phyloP scores from a whole-genome alignment of 805 yeast species.

The Komagataella pseudopastoris region DNA sequence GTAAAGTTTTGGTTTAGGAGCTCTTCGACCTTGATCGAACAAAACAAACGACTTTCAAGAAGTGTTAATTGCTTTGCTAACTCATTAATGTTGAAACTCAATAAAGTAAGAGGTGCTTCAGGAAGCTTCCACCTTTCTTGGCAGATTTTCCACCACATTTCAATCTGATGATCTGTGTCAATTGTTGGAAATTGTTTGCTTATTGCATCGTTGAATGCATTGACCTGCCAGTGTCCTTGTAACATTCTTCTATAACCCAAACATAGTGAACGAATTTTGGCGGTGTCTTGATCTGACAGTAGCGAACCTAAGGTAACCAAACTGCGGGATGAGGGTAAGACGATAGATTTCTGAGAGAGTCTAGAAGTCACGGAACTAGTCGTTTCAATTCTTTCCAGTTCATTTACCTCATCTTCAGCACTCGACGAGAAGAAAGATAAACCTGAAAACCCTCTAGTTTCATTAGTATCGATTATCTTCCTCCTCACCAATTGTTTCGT shows the following conservation, averaged over 20 bases:
- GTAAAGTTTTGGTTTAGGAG: constrained; percentile 51
- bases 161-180: constrained; percentile 21
- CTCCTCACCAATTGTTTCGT: constrained; percentile 39
- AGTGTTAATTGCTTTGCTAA: constrained; percentile 67
- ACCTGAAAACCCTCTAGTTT: neutral
- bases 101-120: constrained; percentile 35
- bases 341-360: neutral
- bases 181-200: constrained; percentile 15
- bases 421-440: constrained; percentile 1
- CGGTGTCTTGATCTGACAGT: neutral
- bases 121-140: constrained; percentile 46
- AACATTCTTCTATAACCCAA: constrained; percentile 35
- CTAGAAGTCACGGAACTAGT: neutral
- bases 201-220: neutral
- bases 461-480: constrained; percentile 18
- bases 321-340: neutral
- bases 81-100: constrained; percentile 57
- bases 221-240: constrained; percentile 28
- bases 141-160: constrained; percentile 35
- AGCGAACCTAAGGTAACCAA: neutral
- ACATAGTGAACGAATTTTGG: neutral
- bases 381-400: neutral
- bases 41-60: constrained; percentile 54
- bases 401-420: constrained; percentile 3
- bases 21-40: constrained; percentile 52